Base-by-base conservation (phyloP, 768 basidiomycete species). In the Peribolospora kevripleyi region DNA sequence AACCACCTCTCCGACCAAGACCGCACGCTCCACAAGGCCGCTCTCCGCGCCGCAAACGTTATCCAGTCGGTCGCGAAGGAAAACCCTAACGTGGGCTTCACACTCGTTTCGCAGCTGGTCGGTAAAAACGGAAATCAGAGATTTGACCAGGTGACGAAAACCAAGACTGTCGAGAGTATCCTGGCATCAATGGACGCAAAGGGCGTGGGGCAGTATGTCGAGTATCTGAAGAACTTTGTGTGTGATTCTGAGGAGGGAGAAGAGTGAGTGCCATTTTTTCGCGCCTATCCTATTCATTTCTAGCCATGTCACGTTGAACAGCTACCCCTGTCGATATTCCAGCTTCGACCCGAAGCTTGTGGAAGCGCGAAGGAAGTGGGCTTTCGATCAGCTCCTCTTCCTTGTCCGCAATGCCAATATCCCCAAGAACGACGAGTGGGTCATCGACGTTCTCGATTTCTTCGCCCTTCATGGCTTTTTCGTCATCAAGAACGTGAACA, bases 101-200 rank as follows among this genome's bases (percentile, higher is more conserved):
- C 85, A 6, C 70, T 95, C 46, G 78, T 98, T 61, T 69, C 85
- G 42, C 81, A 85, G 63, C 70, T 97, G 37, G 83, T 85, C 1
- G 84, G 84, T 14, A 73, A 77, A 8, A 60, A 91, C 64, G 87
- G 87, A 7, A 80, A 75, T 61, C 76, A 79, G 55, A 82, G 86
- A 65, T 98, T 97, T 62, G 91, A 98, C 68, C 81, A 76, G 66
- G 67, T 91, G 55, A 91, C 90, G 8, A 82, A 78, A 66, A 90
- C 90, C 7, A 93, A 88, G 68, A 91, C 85, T 0, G 75, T 95
- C 42, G 87, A 91, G 68, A 75, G 76, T 1, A 79, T 95, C 55
- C 70, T 95, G 54, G 73, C 76, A 3, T 76, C 75, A 42, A 78
- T 88, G 74, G 76, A 81, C 60, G 67, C 69, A 0, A 71, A 77